These are phyloP conservation scores for Kuraishia floccosa DNA, from an alignment of 805 yeast species.

Conservation along the genomic window DNA sequence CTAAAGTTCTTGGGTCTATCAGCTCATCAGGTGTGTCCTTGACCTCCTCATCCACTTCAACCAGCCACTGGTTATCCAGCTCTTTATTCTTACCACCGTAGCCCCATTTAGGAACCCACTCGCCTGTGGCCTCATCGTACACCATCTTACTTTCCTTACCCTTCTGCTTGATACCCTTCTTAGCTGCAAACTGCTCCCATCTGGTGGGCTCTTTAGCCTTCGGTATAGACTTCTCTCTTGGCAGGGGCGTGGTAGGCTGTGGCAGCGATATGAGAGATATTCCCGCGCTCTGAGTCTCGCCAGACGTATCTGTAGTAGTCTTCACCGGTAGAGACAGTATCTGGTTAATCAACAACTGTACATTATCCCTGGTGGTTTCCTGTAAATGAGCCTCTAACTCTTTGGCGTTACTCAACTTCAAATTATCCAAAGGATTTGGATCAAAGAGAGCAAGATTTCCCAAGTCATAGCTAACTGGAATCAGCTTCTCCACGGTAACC, in stretches of 20 bases:
- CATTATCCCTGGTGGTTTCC: conserved; percentile 76
- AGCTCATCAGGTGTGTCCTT: conserved; percentile 50
- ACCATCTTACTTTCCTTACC: conserved; percentile 83
- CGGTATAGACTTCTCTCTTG: conserved; percentile 94
- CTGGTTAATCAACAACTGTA: conserved; percentile 86
- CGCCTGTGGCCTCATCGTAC: conserved; percentile 79
- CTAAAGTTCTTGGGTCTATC: conserved; percentile 78
- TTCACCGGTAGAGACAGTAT: conserved; percentile 81
- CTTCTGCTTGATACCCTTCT: conserved; percentile 88
- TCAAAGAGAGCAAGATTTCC: conserved; percentile 90
- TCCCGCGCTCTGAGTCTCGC: conserved; percentile 52
- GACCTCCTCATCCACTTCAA: conserved; percentile 77
- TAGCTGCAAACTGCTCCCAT: conserved; percentile 95
- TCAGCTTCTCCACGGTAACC: conserved; percentile 81
- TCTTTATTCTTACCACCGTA: conserved; percentile 87
- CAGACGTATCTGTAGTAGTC: conserved; percentile 62
- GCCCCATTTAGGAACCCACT: conserved; percentile 99
- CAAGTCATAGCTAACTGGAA: conserved; percentile 81
- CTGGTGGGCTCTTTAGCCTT: conserved; percentile 85
- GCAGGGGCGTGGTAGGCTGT: conserved; percentile 67
- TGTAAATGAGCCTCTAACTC: conserved; percentile 55
- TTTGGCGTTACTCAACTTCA: conserved; percentile 38
- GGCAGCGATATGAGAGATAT: conserved; percentile 82
- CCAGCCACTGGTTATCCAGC: conserved; percentile 87
- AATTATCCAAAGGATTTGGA: conserved; percentile 69